A percentile compares a stretch with the other conserved stretches of the same genome.
These are phyloP conservation scores for Solanum etuberosum DNA, from an alignment of 257 asterid genomes.

Conservation along the genomic window DNA sequence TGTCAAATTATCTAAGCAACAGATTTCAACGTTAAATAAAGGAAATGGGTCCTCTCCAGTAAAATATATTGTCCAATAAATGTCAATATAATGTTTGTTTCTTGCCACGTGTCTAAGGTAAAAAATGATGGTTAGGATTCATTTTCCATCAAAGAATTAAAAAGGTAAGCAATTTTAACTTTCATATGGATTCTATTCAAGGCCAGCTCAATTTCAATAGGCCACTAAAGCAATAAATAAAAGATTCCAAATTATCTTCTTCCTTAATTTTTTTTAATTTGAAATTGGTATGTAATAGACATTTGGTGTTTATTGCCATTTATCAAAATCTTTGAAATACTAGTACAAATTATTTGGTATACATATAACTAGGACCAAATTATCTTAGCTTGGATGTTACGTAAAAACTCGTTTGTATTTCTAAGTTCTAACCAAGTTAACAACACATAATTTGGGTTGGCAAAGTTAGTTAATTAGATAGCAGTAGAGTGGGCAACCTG, in stretches of 20 bases:
- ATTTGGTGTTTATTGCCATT: background rate
- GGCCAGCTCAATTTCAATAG: background rate
- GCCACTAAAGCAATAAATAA: background rate
- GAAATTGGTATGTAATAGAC: background rate
- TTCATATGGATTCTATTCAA: background rate
- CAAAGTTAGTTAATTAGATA: background rate
- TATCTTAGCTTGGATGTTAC: background rate
- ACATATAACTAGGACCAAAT: background rate
- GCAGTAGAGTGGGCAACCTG: background rate
- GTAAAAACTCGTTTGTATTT: background rate
- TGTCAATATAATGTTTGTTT: no score
- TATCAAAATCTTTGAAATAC: background rate
- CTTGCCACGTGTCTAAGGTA: no score
- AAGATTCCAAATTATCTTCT: background rate
- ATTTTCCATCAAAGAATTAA: background rate
- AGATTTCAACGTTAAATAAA: background rate
- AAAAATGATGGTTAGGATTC: background rate
- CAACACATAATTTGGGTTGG: background rate
- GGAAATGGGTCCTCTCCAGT: background rate
- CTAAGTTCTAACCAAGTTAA: background rate
- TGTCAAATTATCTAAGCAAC: background rate
- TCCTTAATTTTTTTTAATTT: background rate
- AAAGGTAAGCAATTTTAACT: background rate
- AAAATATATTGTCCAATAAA: no score
- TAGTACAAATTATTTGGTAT: background rate